Evolutionary conservation across 108 stramenopile species (phyloP).

Genomic region (Schizochytrium sp.): DNA sequence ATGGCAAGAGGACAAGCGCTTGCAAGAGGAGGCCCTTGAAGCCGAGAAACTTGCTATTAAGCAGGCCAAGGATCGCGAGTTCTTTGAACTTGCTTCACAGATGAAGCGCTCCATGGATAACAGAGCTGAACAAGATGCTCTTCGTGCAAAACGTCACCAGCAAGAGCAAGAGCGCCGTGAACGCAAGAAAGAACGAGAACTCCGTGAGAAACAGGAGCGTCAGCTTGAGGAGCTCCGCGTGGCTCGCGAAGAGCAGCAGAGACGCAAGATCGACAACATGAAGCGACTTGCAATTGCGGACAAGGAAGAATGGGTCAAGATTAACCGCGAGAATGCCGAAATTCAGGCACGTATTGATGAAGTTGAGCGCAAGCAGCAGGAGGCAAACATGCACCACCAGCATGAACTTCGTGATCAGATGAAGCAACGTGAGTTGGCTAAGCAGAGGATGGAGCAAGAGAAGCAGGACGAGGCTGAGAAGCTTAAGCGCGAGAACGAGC

Average conservation of each 20-base stretch:
- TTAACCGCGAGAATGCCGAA: slow-evolving; percentile 60
- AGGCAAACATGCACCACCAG: slow-evolving; percentile 43
- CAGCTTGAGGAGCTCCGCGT: slow-evolving; percentile 41
- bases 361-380: slow-evolving; percentile 61
- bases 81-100: slow-evolving; percentile 60
- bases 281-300: slow-evolving; percentile 55
- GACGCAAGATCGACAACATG: slow-evolving; percentile 54
- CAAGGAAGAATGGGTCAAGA: slow-evolving; percentile 60
- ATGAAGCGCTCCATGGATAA: slow-evolving; percentile 62
- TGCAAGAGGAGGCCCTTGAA: slow-evolving; percentile 51
- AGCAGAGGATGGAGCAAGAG: neutral
- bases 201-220: slow-evolving; percentile 48
- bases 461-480: slow-evolving; percentile 17
- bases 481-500: slow-evolving; percentile 49
- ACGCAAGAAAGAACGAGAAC: slow-evolving; percentile 15
- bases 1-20: slow-evolving; percentile 54
- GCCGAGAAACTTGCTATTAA: slow-evolving; percentile 55
- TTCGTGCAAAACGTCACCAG: slow-evolving; percentile 57
- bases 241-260: slow-evolving; percentile 58
- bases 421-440: slow-evolving; percentile 6
- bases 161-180: slow-evolving; percentile 19
- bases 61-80: slow-evolving; percentile 53
- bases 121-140: slow-evolving; percentile 58
- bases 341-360: slow-evolving; percentile 60
- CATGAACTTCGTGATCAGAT: slow-evolving; percentile 50